Evolutionary conservation across 2,329 filamentous ascomycete species (phyloP).

Genomic region (Alternaria arbusti): DNA sequence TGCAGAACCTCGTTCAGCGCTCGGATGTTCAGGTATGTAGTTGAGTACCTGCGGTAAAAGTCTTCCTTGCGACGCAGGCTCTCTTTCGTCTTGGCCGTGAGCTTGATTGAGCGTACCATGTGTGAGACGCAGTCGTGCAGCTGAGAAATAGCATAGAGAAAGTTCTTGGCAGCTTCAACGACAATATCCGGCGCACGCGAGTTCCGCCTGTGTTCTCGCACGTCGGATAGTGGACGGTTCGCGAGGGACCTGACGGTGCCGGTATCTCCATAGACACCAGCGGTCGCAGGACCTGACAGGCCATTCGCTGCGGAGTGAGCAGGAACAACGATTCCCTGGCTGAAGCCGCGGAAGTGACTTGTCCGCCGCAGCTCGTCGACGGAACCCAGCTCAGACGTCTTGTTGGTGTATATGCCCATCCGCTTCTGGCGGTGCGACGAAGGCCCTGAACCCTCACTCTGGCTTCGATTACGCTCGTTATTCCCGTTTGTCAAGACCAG

Average conservation of each 20-base stretch:
- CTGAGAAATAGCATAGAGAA: constrained; percentile 63
- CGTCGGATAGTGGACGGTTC: constrained; percentile 61
- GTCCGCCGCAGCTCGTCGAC: constrained; percentile 60
- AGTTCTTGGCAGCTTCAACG: constrained; percentile 62
- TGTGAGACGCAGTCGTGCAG: constrained; percentile 48
- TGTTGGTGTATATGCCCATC: constrained; percentile 66
- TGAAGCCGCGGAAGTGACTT: constrained; percentile 63
- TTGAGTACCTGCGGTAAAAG: constrained; percentile 63
- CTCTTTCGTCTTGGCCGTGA: constrained; percentile 53
- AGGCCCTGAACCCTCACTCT: constrained; percentile 65
- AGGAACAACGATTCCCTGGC: constrained; percentile 59
- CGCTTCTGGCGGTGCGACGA: constrained; percentile 62
- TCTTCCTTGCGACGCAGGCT: constrained; percentile 45
- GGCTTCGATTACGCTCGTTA: constrained; percentile 70
- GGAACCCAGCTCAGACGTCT: constrained; percentile 61
- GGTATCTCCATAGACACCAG: constrained; percentile 42
- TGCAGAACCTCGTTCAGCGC: constrained; percentile 62
- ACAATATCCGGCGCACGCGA: constrained; percentile 56
- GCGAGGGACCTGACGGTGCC: constrained; percentile 43
- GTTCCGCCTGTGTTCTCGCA: constrained; percentile 62
- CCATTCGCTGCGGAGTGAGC: constrained; percentile 32
- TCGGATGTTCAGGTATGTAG: constrained; percentile 62
- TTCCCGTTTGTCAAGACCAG: constrained; percentile 67
- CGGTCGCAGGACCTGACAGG: constrained; percentile 41
- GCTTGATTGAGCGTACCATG: constrained; percentile 45